Conservation (phyloP, 106 monocot species). For the Allium sativum region DNA sequence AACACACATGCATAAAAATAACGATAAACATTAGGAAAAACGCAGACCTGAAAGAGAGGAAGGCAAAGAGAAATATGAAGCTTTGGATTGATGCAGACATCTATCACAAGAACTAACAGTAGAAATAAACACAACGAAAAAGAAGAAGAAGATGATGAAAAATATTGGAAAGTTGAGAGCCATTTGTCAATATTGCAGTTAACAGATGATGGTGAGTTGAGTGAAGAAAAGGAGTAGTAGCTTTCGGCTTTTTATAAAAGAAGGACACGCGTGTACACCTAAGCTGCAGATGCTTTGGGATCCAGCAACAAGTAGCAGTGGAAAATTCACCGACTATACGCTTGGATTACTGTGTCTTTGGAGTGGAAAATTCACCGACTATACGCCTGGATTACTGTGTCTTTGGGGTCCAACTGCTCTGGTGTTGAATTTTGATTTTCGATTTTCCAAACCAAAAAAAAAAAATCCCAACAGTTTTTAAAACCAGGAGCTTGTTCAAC, state of each 20-base stretch:
- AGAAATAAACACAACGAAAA: conserved; percentile 10
- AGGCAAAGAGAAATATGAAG: conserved; percentile 37
- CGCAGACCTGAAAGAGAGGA: conserved; percentile 31
- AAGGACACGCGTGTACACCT: not conserved
- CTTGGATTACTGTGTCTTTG: too few species aligned
- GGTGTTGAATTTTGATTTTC: too few species aligned
- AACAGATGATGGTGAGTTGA: not conserved
- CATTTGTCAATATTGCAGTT: not conserved
- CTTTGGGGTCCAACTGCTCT: too few species aligned
- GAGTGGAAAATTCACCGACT: too few species aligned
- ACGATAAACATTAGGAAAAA: too few species aligned
- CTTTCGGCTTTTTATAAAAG: not conserved
- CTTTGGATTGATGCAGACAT: conserved; percentile 56
- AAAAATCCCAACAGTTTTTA: too few species aligned
- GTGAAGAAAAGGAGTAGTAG: too few species aligned
- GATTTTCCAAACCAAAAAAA: too few species aligned
- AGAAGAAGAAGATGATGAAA: conserved; percentile 4
- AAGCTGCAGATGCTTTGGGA: not conserved
- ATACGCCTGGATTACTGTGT: too few species aligned
- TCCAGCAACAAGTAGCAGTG: not conserved
- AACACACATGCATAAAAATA: not conserved
- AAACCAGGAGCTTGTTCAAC: too few species aligned
- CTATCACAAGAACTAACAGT: conserved; percentile 39
- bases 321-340: too few species aligned
- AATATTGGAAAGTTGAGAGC: not conserved